Conservation (phyloP, 202 grass and related monocot species). For the Elaeis oleifera region DNA sequence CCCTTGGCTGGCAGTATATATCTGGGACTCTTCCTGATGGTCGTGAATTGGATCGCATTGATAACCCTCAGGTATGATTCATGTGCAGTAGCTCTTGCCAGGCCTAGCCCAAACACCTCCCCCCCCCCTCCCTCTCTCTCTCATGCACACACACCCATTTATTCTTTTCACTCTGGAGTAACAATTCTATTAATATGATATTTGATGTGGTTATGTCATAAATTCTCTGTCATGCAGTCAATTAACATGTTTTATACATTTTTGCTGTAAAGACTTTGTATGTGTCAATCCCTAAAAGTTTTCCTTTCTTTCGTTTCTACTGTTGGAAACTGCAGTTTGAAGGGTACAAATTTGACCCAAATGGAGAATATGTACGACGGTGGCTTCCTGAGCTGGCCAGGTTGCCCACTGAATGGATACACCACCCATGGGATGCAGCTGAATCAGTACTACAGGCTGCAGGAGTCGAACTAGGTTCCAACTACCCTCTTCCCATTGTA, state of each 20-base stretch:
- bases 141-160: too few species aligned
- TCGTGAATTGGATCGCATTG: constrained; percentile 75
- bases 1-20: constrained; percentile 97
- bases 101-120: too few species aligned
- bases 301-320: constrained; percentile 1
- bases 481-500: constrained; percentile 82
- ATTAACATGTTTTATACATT: too few species aligned
- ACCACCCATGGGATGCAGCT: constrained; percentile 90
- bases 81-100: background rate
- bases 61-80: constrained; percentile 84
- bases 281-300: too few species aligned
- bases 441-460: constrained; percentile 77
- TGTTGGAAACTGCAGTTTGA: constrained; percentile 46
- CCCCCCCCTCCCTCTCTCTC: too few species aligned
- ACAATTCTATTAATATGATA: too few species aligned
- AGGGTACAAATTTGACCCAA: constrained; percentile 89
- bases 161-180: too few species aligned
- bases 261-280: too few species aligned
- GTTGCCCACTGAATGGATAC: constrained; percentile 98
- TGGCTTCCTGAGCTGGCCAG: constrained; percentile 95
- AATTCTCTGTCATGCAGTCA: too few species aligned
- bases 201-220: too few species aligned
- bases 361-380: constrained; percentile 87
- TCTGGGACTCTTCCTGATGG: constrained; percentile 89
- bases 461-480: constrained; percentile 85